Evolutionary conservation across 805 yeast species (phyloP).

Genomic region (Jamesozyma lodderae): DNA sequence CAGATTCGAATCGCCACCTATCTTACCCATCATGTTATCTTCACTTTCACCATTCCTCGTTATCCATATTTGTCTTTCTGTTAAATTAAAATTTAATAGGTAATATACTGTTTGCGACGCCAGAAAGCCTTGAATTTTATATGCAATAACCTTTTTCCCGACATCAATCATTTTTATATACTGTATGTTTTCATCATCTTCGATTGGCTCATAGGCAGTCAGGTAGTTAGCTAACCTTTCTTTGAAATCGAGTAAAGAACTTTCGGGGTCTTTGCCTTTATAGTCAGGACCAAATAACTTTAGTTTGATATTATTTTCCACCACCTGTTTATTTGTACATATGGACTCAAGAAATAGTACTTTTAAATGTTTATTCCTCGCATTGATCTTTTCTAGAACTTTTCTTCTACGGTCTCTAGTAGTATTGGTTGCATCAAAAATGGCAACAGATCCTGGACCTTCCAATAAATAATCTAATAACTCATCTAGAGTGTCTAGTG

Average conservation of each 20-base stretch:
- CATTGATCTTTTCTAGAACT: constrained; percentile 48
- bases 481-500: constrained; percentile 84
- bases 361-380: constrained; percentile 55
- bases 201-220: constrained; percentile 83
- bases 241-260: constrained; percentile 74
- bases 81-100: constrained; percentile 76
- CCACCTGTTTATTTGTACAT: constrained; percentile 69
- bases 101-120: constrained; percentile 92
- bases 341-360: constrained; percentile 80
- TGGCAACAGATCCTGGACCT: constrained; percentile 86
- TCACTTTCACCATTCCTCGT: constrained; percentile 90
- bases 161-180: constrained; percentile 94
- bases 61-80: constrained; percentile 88
- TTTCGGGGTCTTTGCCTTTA: constrained; percentile 68
- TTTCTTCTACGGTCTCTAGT: constrained; percentile 55
- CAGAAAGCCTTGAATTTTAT: constrained; percentile 76
- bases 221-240: constrained; percentile 77
- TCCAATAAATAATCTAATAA: constrained; percentile 69
- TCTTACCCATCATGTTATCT: constrained; percentile 75
- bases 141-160: constrained; percentile 88
- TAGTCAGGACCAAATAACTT: constrained; percentile 93
- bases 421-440: constrained; percentile 78
- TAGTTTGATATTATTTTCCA: constrained; percentile 75
- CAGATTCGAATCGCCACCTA: constrained; percentile 84
- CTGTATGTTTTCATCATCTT: constrained; percentile 65